Conservation (phyloP, 441 rosid genomes). For the Populus tomentosa region DNA sequence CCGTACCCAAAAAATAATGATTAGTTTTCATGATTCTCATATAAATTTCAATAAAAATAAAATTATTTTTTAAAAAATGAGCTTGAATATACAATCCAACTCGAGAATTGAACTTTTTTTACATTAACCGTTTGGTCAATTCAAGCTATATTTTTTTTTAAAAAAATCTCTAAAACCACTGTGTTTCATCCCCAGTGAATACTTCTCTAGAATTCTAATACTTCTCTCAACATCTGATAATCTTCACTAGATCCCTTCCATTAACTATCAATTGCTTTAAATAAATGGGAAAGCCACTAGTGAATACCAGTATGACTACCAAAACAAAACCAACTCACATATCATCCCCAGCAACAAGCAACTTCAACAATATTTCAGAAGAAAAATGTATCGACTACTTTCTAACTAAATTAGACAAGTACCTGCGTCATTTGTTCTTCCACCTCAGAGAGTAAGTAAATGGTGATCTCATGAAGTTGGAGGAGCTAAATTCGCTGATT, state of each 20-base stretch:
- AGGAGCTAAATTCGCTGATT: constrained; percentile 26
- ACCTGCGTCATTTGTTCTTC: constrained; percentile 9
- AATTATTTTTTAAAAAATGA: no score
- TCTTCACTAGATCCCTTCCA: background rate
- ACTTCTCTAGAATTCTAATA: no score
- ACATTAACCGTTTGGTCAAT: no score
- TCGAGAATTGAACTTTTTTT: no score
- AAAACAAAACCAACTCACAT: background rate
- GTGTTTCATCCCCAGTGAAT: no score
- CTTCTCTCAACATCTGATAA: constrained; percentile 4
- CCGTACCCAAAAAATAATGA: background rate
- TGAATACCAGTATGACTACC: constrained; percentile 7
- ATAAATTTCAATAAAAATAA: no score
- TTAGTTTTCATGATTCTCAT: no score
- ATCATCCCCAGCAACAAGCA: background rate
- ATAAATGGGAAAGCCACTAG: background rate
- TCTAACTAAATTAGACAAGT: background rate
- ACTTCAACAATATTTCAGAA: background rate
- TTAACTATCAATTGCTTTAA: background rate
- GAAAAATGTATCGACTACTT: background rate
- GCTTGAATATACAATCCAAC: no score
- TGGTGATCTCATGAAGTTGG: constrained; percentile 34
- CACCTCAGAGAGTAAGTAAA: background rate
- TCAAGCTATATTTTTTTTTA: no score
- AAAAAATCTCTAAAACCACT: no score